A percentile compares a stretch with the other conserved stretches of the same genome.
phyloP scores from a whole-genome alignment of 345 rosid species.

The Populus alba region DNA sequence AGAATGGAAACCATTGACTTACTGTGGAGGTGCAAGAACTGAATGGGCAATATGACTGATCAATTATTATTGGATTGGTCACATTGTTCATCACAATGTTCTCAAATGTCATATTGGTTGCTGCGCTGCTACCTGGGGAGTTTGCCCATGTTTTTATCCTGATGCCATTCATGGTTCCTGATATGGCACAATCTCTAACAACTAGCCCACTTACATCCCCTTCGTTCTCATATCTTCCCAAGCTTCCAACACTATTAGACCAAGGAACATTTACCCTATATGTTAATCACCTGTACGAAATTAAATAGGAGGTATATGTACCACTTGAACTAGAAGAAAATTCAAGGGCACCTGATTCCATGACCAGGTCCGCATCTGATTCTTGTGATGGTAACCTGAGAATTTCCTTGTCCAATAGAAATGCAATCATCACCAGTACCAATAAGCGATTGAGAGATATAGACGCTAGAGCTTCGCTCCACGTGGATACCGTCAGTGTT shows the following conservation, averaged over 20 bases:
- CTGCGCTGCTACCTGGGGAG: slow-evolving; percentile 18
- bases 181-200: slow-evolving; percentile 38
- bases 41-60: not conserved
- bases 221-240: not conserved
- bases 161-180: slow-evolving; percentile 27
- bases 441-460: not conserved
- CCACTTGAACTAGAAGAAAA: not conserved
- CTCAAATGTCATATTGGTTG: no score
- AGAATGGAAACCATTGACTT: not conserved
- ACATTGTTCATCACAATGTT: not conserved
- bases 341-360: not conserved
- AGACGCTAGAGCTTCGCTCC: not conserved
- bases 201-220: slow-evolving; percentile 44
- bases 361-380: not conserved
- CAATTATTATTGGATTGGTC: not conserved
- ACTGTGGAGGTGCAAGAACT: not conserved
- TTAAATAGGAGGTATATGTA: not conserved
- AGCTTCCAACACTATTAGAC: not conserved
- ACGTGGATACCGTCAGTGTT: not conserved
- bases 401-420: not conserved
- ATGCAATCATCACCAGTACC: not conserved
- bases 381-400: not conserved
- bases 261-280: not conserved
- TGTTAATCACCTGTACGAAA: not conserved
- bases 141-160: slow-evolving; percentile 68